These are phyloP conservation scores for Stachybotrys chartarum DNA, from an alignment of 2,329 filamentous ascomycete species.

Conservation along the genomic window DNA sequence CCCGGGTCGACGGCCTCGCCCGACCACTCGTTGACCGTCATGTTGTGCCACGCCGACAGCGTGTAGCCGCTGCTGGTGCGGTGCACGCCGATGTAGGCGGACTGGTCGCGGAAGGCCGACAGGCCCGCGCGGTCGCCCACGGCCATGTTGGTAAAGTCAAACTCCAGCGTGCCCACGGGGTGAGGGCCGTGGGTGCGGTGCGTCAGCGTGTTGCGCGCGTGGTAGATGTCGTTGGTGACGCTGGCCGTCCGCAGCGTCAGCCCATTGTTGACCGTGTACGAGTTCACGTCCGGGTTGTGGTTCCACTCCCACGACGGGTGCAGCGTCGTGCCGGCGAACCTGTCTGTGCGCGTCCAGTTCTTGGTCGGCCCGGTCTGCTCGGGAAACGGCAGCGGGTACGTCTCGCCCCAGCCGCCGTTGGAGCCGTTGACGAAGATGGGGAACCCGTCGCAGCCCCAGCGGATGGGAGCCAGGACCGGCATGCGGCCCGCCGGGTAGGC, in stretches of 20 bases:
- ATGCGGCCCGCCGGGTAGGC: conserved; percentile 49
- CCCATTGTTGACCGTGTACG: conserved; percentile 35
- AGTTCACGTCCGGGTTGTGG: conserved; percentile 47
- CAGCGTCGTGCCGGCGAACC: conserved; percentile 34
- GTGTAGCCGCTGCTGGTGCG: conserved; percentile 22
- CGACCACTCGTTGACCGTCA: conserved; percentile 27
- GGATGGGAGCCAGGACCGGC: conserved; percentile 48
- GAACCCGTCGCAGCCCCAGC: conserved; percentile 44
- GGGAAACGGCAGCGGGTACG: conserved; percentile 30
- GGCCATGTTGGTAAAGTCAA: conserved; percentile 41
- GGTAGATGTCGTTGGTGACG: conserved; percentile 43
- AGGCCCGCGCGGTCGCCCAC: conserved; percentile 46
- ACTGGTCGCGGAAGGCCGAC: conserved; percentile 44
- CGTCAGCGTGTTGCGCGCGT: conserved; percentile 39
- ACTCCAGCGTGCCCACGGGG: conserved; percentile 37
- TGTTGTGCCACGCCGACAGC: conserved; percentile 26
- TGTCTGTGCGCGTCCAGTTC: conserved; percentile 31
- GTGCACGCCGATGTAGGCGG: conserved; percentile 44
- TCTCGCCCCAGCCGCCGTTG: conserved; percentile 39
- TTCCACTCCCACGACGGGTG: conserved; percentile 52
- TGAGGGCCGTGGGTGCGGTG: conserved; percentile 38
- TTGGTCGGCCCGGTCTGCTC: conserved; percentile 6
- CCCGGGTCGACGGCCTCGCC: conserved; percentile 11
- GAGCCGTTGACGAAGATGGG: conserved; percentile 33
- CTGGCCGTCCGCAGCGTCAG: conserved; percentile 41